Base-by-base conservation (phyloP, 148 eudicot species). In the Limonium bicolor region DNA sequence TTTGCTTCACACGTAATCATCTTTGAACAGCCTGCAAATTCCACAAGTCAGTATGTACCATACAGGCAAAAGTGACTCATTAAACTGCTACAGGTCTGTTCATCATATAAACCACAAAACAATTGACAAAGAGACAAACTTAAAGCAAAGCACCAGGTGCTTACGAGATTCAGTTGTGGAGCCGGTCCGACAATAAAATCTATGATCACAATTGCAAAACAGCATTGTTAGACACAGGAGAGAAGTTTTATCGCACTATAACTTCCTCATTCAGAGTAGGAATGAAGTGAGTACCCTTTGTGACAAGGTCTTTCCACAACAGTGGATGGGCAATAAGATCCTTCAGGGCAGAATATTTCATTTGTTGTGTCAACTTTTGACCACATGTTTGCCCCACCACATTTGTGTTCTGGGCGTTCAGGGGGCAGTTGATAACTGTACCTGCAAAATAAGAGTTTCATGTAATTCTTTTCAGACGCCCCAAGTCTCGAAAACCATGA, bases 311-410 rank as follows among this genome's bases (percentile, higher is more conserved):
- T 49, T 46, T 71, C 67, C 26, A 64, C 48, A 6, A 63, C 69
- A 45, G 62, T 72, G 12, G 85, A 61, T 15, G 95, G 99, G 60
- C 99, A 90, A 43, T 77, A 80, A 16, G 72, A 77, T 59, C 99
- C 99, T 20, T 78, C 76, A 45, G 99, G 62, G 60, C 99, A 90
- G 58, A 90, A 90, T 16, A 80, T 35, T 44, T 80, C 69, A 4
- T 28, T 30, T 53, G 74, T 71, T 25, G 21, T 41, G 27, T 41
- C 27, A 41, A 41, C 24, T 11, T 20, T 2, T 4, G 27, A 78
- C 99, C 99, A 90, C 21, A 64, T 64, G 50, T 90, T 77, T 27
- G 99, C 99, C 48, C 82, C 99, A n/a, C 99, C 99, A 61, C 99
- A 90, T 4, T 73, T 74, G 59, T 75, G 95, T 56, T 71, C 71